Evolutionary conservation across 1,284 basidiomycete species (phyloP).

Genomic region (Flammula alnicola): DNA sequence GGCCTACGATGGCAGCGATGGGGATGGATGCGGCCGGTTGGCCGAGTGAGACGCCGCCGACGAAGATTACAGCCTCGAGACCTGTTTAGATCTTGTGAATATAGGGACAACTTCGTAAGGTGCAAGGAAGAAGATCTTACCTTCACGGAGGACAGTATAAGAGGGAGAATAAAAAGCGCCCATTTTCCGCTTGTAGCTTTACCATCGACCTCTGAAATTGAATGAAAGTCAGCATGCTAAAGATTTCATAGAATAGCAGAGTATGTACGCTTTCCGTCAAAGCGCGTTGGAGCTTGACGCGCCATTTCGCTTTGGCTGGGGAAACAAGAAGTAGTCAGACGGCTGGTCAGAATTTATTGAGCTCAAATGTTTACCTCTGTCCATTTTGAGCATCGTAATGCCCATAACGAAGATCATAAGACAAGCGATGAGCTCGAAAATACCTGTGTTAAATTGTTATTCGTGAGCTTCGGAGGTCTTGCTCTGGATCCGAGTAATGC

Average conservation of each 20-base stretch:
- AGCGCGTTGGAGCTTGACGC: constrained; percentile 85
- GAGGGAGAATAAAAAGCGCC: constrained; percentile 85
- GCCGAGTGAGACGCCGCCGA: constrained; percentile 89
- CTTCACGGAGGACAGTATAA: constrained; percentile 93
- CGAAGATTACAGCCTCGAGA: constrained; percentile 91
- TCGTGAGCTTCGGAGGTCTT: too few relatives aligned
- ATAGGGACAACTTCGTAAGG: not conserved
- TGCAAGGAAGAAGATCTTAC: constrained; percentile 44
- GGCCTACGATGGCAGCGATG: constrained; percentile 83
- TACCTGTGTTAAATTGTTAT: constrained; percentile 46
- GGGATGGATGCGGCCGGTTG: constrained; percentile 85
- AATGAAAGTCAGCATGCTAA: not conserved
- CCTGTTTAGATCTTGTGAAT: constrained; percentile 39
- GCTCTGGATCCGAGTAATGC: not conserved
- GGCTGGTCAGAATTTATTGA: not conserved
- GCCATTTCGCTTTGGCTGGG: constrained; percentile 85
- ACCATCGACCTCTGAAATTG: constrained; percentile 43
- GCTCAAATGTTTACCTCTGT: constrained; percentile 41
- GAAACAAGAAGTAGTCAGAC: not conserved
- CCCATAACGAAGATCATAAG: constrained; percentile 87
- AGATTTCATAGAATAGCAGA: not conserved
- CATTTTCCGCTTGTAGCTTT: constrained; percentile 69
- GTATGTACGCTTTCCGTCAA: constrained; percentile 60
- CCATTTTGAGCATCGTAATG: constrained; percentile 76
- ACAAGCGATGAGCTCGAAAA: constrained; percentile 82